Base-by-base conservation (phyloP, 306 rosid genomes). In the Rubus parviflorus region DNA sequence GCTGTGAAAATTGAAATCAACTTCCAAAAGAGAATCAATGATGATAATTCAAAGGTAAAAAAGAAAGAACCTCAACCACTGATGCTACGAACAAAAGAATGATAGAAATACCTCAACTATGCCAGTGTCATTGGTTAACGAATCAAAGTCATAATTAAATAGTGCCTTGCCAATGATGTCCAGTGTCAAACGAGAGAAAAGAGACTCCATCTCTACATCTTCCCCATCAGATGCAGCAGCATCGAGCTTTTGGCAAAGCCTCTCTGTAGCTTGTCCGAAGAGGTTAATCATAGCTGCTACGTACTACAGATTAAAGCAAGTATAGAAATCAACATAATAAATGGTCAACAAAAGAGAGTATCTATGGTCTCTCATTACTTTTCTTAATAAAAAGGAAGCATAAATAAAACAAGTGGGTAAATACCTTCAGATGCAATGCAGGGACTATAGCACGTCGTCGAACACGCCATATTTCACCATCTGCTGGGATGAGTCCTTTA, bases 401-500 rank as follows among this genome's bases (percentile, higher is more conserved):
- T 20, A 68, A 35, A 2, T 15, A 11, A 12, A 49, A 64, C 30
- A 7, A 40, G 67, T 11, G n/a, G 40, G 64, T 4, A 46, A 41
- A 25, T 77, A 95, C 99, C 97, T 95, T 95, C 79, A 7, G 79
- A 81, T 92, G 99, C 87, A 95, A 86, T 69, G 97, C 93, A 41
- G 99, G 99, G 76, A 95, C 99, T 75, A 95, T 88, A 77, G 94
- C 86, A 68, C 97, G 94, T 35, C 97, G 89, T 57, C 99, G 84
- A 38, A 84, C 85, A 73, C 92, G 92, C 99, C 99, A 95, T 79
- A 95, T 87, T 79, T 95, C 97, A 60, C 99, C 99, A 63, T 95
- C 99, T 72, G 99, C 99, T 40, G 99, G 99, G 84, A 95, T 95
- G 65, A 95, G 97, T 66, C 99, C 99, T 75, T 85, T 95, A 64